A percentile compares a stretch with the other conserved stretches of the same genome.
Conservation (phyloP, 306 rosid genomes). For the Oemleria cerasiformis region DNA sequence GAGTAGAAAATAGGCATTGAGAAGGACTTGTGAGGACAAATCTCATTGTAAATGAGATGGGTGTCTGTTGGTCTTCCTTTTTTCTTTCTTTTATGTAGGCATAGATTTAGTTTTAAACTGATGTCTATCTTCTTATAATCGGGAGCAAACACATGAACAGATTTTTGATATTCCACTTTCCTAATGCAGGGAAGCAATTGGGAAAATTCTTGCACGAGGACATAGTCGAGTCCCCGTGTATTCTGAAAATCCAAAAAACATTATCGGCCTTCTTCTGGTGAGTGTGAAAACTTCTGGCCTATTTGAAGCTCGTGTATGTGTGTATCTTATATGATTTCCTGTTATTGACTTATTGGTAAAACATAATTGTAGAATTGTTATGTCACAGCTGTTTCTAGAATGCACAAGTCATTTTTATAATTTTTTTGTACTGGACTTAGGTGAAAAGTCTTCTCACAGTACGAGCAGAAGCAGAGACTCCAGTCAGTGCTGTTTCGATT, state of each 20-base stretch:
- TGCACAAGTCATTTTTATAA: slow-evolving; percentile 1
- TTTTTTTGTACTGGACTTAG: slow-evolving; percentile 26
- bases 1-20: background rate
- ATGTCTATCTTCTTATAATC: background rate
- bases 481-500: slow-evolving; percentile 50
- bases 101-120: background rate
- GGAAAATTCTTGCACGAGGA: slow-evolving; percentile 60
- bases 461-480: slow-evolving; percentile 53
- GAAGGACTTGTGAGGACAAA: background rate
- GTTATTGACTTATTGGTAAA: background rate
- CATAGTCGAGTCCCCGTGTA: slow-evolving; percentile 51
- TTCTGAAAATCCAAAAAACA: slow-evolving; percentile 46
- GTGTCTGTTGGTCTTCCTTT: background rate
- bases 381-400: background rate
- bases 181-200: slow-evolving; percentile 46
- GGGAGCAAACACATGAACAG: background rate
- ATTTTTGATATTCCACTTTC: background rate
- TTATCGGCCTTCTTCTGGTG: slow-evolving; percentile 51
- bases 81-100: background rate
- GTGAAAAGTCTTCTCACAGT: slow-evolving; percentile 59
- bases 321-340: background rate
- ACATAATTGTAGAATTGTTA: slow-evolving; percentile 7
- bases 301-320: background rate
- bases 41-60: background rate
- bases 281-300: background rate